Percentiles rank a stretch among this genome's conserved stretches.
Evolutionary conservation across 2,329 filamentous ascomycete species (phyloP).

Genomic region (Gyromitra esculenta): DNA sequence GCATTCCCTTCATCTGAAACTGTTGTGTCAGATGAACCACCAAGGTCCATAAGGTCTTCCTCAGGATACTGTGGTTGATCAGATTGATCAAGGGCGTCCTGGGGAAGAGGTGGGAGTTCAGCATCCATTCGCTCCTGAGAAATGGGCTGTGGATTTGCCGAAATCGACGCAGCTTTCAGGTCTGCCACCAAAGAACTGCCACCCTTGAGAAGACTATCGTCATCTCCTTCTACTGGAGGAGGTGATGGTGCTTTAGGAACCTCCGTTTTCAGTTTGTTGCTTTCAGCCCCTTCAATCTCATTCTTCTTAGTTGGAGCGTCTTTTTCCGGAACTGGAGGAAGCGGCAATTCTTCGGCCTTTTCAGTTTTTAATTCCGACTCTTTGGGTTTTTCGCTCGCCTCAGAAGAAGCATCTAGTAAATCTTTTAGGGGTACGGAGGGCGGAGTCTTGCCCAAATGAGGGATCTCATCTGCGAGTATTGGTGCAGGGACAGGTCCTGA

Average conservation of each 20-base stretch:
- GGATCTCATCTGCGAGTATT: slow-evolving; percentile 47
- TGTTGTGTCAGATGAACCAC: slow-evolving; percentile 48
- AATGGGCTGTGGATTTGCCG: slow-evolving; percentile 35
- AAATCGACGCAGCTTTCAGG: slow-evolving; percentile 46
- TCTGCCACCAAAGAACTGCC: slow-evolving; percentile 49
- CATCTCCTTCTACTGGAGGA: slow-evolving; percentile 52
- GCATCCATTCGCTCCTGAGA: slow-evolving; percentile 53
- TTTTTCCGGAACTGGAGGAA: slow-evolving; percentile 50
- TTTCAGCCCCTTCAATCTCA: slow-evolving; percentile 12
- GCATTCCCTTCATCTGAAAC: slow-evolving; percentile 50
- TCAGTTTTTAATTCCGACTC: slow-evolving; percentile 8
- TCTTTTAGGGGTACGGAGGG: slow-evolving; percentile 14
- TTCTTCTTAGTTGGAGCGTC: slow-evolving; percentile 43
- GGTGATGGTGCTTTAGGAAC: slow-evolving; percentile 55
- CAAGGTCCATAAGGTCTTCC: slow-evolving; percentile 54
- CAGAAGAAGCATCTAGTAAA: slow-evolving; percentile 19
- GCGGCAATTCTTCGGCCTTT: slow-evolving; percentile 33
- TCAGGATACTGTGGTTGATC: slow-evolving; percentile 47
- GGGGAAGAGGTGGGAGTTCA: slow-evolving; percentile 54
- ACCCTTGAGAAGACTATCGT: slow-evolving; percentile 53
- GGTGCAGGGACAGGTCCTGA: slow-evolving; percentile 14
- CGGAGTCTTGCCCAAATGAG: slow-evolving; percentile 25
- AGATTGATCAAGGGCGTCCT: slow-evolving; percentile 42
- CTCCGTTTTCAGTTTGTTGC: slow-evolving; percentile 48
- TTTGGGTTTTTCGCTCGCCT: background rate